These are phyloP conservation scores for Parafenestella ontariensis DNA, from an alignment of 2,329 filamentous ascomycete species.

Conservation along the genomic window DNA sequence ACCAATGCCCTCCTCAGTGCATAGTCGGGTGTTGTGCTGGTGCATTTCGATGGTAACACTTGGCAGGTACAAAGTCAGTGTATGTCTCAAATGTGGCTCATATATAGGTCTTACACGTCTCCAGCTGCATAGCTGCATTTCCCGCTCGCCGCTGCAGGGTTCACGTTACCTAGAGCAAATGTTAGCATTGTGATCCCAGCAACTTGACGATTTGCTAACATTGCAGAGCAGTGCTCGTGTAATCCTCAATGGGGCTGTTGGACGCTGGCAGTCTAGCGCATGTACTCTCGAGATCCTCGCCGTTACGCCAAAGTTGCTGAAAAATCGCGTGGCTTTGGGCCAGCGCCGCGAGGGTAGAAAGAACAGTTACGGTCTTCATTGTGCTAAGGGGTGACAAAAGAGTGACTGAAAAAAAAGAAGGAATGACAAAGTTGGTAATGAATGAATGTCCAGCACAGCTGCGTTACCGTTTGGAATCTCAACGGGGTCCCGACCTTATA, in stretches of 20 bases:
- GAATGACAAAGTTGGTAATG: conserved; percentile 21
- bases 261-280: conserved; percentile 35
- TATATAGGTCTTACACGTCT: too few relatives aligned
- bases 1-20: conserved; percentile 33
- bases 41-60: conserved; percentile 40
- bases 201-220: conserved; percentile 9
- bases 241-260: conserved; percentile 41
- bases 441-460: conserved; percentile 40
- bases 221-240: conserved; percentile 39
- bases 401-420: conserved; percentile 31
- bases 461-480: conserved; percentile 22
- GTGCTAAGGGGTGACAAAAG: conserved; percentile 28
- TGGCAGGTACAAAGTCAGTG: background rate
- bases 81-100: too few relatives aligned
- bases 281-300: conserved; percentile 38
- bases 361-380: conserved; percentile 38
- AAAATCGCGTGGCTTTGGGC: conserved; percentile 39
- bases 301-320: conserved; percentile 42
- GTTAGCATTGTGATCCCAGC: background rate
- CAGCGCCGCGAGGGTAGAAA: conserved; percentile 35
- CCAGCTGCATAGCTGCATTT: conserved; percentile 36
- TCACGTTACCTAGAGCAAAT: conserved; percentile 24
- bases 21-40: conserved; percentile 32
- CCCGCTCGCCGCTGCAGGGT: conserved; percentile 31
- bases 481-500: conserved; percentile 28